A percentile compares a stretch with the other conserved stretches of the same genome.
phyloP scores from a whole-genome alignment of 768 basidiomycete species.

The Saitozyma sp. region DNA sequence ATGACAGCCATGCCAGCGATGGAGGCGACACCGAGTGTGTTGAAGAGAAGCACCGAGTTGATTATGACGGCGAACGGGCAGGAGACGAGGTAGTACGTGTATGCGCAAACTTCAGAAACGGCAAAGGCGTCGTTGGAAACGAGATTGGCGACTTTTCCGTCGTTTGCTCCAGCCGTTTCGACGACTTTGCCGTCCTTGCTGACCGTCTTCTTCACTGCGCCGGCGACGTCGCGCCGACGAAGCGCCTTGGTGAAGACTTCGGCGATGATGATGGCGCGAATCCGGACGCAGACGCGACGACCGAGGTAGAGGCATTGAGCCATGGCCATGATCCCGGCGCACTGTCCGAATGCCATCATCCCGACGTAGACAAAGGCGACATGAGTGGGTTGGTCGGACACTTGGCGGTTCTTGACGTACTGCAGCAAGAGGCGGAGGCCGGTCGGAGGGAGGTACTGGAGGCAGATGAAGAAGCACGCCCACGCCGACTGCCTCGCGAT shows the following conservation, averaged over 20 bases:
- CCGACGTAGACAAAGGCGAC: constrained; percentile 53
- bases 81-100: constrained; percentile 41
- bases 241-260: constrained; percentile 55
- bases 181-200: constrained; percentile 25
- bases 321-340: constrained; percentile 34
- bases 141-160: constrained; percentile 50
- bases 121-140: constrained; percentile 51
- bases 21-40: constrained; percentile 62
- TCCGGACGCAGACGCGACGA: constrained; percentile 50
- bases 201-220: constrained; percentile 30
- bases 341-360: constrained; percentile 52
- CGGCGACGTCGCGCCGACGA: constrained; percentile 52
- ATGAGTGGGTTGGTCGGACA: constrained; percentile 45
- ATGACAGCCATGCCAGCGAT: constrained; percentile 46
- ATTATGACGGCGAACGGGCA: constrained; percentile 59
- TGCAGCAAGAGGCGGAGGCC: constrained; percentile 53
- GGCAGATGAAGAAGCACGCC: constrained; percentile 43
- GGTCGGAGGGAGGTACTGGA: constrained; percentile 53
- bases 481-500: constrained; percentile 33
- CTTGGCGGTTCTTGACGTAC: constrained; percentile 48
- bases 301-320: constrained; percentile 53
- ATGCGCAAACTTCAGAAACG: constrained; percentile 47
- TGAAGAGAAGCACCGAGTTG: constrained; percentile 73
- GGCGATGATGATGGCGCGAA: constrained; percentile 53
- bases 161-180: constrained; percentile 25